Evolutionary conservation across 345 rosid genomes (phyloP).

Genomic region (Citrus unshiu): DNA sequence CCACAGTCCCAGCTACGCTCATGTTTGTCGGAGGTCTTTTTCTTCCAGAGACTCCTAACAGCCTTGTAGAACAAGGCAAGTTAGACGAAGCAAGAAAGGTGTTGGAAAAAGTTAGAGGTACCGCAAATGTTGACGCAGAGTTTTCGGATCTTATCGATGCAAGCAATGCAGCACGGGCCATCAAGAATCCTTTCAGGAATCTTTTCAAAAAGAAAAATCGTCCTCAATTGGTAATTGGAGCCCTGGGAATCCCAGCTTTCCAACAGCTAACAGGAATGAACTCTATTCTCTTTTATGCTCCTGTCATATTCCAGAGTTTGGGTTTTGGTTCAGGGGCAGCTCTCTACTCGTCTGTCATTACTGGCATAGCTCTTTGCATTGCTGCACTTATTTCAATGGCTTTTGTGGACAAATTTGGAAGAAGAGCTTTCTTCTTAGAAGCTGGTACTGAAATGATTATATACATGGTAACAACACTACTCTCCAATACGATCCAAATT

Average conservation of each 20-base stretch:
- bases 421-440: constrained; percentile 75
- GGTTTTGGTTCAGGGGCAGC: constrained; percentile 74
- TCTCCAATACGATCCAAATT: not conserved
- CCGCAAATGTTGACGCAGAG: constrained; percentile 64
- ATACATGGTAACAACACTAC: constrained; percentile 49
- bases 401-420: constrained; percentile 65
- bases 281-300: constrained; percentile 83
- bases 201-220: constrained; percentile 56
- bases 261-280: constrained; percentile 87
- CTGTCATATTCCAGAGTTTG: constrained; percentile 77
- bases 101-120: constrained; percentile 65
- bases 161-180: constrained; percentile 56
- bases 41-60: constrained; percentile 79
- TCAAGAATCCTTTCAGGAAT: constrained; percentile 72
- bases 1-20: constrained; percentile 54
- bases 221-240: constrained; percentile 71
- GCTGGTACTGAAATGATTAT: constrained; percentile 71
- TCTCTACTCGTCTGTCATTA: constrained; percentile 55
- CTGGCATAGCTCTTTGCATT: constrained; percentile 52
- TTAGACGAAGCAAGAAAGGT: constrained; percentile 57
- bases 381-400: constrained; percentile 66
- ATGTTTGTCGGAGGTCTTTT: constrained; percentile 69
- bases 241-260: constrained; percentile 71
- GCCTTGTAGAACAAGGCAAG: constrained; percentile 78
- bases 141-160: constrained; percentile 75